Conservation (phyloP, 345 rosid species). For the Microthlaspi erraticum region DNA sequence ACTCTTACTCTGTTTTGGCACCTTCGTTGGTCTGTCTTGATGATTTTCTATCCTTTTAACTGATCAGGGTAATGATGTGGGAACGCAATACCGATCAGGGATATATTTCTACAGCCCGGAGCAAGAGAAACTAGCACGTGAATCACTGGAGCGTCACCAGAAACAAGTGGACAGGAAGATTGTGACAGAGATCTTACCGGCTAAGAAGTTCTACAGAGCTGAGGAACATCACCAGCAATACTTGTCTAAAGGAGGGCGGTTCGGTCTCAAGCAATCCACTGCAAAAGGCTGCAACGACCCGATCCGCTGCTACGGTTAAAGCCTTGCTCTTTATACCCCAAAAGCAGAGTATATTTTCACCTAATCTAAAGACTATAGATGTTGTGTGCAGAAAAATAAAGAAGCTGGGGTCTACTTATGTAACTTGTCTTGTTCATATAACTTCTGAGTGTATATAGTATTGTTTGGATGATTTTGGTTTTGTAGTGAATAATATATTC, state of each 20-base stretch:
- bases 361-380: constrained; percentile 21
- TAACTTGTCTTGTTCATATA: constrained; percentile 28
- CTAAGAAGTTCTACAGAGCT: constrained; percentile 85
- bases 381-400: constrained; percentile 30
- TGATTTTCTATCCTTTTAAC: not conserved
- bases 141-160: constrained; percentile 70
- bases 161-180: constrained; percentile 64
- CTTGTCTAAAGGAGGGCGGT: constrained; percentile 90
- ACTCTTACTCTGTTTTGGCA: not conserved
- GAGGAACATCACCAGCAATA: constrained; percentile 95
- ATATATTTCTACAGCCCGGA: constrained; percentile 72
- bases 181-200: constrained; percentile 86
- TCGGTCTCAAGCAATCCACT: constrained; percentile 76
- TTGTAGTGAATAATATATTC: not conserved
- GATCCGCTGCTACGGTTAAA: constrained; percentile 85
- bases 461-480: constrained; percentile 10
- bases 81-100: constrained; percentile 91
- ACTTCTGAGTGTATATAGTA: not conserved
- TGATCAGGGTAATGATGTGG: constrained; percentile 86
- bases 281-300: constrained; percentile 90
- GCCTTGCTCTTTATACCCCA: not conserved
- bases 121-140: constrained; percentile 78
- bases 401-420: not conserved
- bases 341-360: constrained; percentile 21
- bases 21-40: constrained; percentile 7